Conservation (phyloP, 352 stramenopile species). For the Phytophthora macrochlamydospora region DNA sequence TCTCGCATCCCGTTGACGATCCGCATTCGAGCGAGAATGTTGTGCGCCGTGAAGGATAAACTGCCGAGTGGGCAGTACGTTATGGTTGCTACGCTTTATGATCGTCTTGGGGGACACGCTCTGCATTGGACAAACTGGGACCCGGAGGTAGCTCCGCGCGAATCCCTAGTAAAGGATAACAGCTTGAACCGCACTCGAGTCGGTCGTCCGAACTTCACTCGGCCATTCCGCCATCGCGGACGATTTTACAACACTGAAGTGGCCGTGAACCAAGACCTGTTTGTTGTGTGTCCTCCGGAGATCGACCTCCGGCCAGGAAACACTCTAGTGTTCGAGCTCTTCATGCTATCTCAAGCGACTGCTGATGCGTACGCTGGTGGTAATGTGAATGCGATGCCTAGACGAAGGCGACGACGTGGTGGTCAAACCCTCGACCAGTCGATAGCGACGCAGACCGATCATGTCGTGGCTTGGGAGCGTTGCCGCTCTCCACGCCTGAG, state of each 20-base stretch:
- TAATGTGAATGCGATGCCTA: constrained; percentile 10
- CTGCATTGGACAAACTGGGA: constrained; percentile 80
- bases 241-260: constrained; percentile 88
- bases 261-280: constrained; percentile 77
- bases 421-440: constrained; percentile 22
- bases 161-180: constrained; percentile 1
- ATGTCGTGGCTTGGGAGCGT: constrained; percentile 83
- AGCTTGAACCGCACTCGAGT: constrained; percentile 7
- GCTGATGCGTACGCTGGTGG: constrained; percentile 4
- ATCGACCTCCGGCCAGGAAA: constrained; percentile 61
- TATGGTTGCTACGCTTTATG: constrained; percentile 84
- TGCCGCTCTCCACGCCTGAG: constrained; percentile 76
- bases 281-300: constrained; percentile 77
- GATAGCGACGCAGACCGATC: constrained; percentile 42
- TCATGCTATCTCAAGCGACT: constrained; percentile 32
- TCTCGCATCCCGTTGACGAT: constrained; percentile 74
- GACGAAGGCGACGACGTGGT: constrained; percentile 8
- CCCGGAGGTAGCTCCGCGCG: constrained; percentile 31
- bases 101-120: constrained; percentile 80
- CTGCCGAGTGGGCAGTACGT: constrained; percentile 80
- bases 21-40: constrained; percentile 60
- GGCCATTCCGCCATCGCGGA: constrained; percentile 77
- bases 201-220: constrained; percentile 61
- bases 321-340: constrained; percentile 61
- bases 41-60: constrained; percentile 87